Conservation (phyloP, 2,329 filamentous ascomycete genomes). For the Colletotrichum sp. region DNA sequence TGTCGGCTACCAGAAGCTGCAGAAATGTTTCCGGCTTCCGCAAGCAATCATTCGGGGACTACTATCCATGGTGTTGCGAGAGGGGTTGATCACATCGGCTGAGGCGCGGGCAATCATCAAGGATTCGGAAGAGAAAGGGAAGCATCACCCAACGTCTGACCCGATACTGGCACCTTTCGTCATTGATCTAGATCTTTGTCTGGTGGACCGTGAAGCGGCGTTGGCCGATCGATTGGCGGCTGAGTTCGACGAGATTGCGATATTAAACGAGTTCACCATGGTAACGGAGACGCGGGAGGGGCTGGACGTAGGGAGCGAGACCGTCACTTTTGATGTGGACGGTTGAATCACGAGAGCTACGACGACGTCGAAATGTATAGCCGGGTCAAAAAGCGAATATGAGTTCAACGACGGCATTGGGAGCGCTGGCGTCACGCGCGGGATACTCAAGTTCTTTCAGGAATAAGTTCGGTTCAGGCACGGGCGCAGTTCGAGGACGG, state of each 20-base stretch:
- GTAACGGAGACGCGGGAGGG: neutral
- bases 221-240: neutral
- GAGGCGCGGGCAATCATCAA: neutral
- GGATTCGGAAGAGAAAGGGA: neutral
- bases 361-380: neutral
- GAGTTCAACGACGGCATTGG: neutral
- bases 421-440: neutral
- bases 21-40: neutral
- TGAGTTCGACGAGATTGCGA: constrained; percentile 8
- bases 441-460: neutral
- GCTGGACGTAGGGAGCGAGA: neutral
- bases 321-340: neutral
- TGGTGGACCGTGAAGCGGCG: neutral
- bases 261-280: constrained; percentile 5
- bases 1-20: neutral
- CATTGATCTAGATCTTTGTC: neutral
- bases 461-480: neutral
- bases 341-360: neutral
- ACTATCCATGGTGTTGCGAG: neutral
- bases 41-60: neutral
- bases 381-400: neutral
- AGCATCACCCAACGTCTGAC: neutral
- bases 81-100: neutral
- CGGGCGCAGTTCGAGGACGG: neutral
- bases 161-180: neutral